Evolutionary conservation across 352 stramenopile genomes (phyloP).

Genomic region (Hyaloperonospora brassicae): DNA sequence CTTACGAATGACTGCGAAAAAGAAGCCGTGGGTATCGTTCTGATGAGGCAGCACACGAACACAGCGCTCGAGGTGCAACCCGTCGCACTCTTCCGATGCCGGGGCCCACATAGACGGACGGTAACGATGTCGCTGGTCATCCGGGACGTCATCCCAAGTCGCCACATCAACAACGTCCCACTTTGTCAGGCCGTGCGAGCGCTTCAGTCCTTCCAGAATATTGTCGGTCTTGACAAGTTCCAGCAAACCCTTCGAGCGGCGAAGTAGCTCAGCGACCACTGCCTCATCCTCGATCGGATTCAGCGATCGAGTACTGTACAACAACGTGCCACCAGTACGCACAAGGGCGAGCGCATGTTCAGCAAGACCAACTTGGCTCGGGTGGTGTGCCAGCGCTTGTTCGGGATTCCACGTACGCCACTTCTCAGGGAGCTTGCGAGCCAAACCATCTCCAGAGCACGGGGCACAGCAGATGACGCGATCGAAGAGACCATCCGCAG

Average conservation of each 20-base stretch:
- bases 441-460: conserved; percentile 72
- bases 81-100: conserved; percentile 32
- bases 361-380: conserved; percentile 77
- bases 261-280: conserved; percentile 69
- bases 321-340: conserved; percentile 37
- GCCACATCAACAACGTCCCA: conserved; percentile 61
- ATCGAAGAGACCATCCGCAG: conserved; percentile 44
- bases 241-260: conserved; percentile 38
- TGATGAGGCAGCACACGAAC: conserved; percentile 94
- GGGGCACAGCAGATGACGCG: conserved; percentile 66
- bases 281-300: conserved; percentile 83
- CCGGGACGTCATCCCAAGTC: conserved; percentile 44
- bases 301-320: conserved; percentile 76
- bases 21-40: conserved; percentile 97
- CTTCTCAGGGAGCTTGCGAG: conserved; percentile 70
- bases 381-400: conserved; percentile 43
- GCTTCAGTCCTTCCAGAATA: conserved; percentile 31
- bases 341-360: conserved; percentile 44
- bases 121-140: conserved; percentile 46
- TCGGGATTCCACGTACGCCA: conserved; percentile 70
- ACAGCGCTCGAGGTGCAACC: conserved; percentile 86
- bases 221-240: conserved; percentile 52
- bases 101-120: conserved; percentile 83
- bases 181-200: conserved; percentile 29
- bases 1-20: conserved; percentile 93